Conservation (phyloP, 2,329 filamentous ascomycete species). For the Aspergillus sp. region DNA sequence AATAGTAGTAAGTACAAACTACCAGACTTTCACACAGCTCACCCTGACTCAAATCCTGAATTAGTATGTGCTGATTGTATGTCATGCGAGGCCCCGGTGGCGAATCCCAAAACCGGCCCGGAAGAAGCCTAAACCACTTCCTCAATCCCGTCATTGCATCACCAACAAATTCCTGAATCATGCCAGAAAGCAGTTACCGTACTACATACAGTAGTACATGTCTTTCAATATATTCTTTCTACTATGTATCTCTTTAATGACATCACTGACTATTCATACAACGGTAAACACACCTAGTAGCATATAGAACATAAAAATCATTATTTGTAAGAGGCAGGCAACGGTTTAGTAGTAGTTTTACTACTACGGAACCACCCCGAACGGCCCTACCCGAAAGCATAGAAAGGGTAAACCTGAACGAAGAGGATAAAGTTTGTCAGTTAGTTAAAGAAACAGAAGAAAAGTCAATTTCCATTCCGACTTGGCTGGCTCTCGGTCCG, state of each 20-base stretch:
- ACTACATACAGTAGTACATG: too few species aligned
- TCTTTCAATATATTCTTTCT: too few species aligned
- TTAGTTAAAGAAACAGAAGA: not conserved
- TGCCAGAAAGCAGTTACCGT: not conserved
- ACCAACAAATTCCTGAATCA: not conserved
- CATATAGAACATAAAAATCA: not conserved
- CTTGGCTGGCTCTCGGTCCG: not conserved
- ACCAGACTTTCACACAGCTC: too few species aligned
- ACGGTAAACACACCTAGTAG: not conserved
- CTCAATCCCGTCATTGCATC: not conserved
- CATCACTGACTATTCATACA: too few species aligned
- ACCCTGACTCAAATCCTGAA: too few species aligned
- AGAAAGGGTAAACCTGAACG: not conserved
- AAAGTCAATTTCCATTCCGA: not conserved
- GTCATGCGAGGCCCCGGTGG: not conserved
- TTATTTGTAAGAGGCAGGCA: not conserved
- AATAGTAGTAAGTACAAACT: not conserved
- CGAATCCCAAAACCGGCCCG: not conserved
- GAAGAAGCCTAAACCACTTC: not conserved
- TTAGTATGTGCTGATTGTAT: too few species aligned
- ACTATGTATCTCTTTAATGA: too few species aligned
- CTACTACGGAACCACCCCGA: not conserved
- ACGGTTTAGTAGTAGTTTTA: not conserved
- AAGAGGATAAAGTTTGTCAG: not conserved
- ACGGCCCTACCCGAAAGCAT: not conserved